Percentiles rank a stretch among this genome's conserved stretches.
phyloP scores from a whole-genome alignment of 345 rosid genomes.

The Brassica carinata region DNA sequence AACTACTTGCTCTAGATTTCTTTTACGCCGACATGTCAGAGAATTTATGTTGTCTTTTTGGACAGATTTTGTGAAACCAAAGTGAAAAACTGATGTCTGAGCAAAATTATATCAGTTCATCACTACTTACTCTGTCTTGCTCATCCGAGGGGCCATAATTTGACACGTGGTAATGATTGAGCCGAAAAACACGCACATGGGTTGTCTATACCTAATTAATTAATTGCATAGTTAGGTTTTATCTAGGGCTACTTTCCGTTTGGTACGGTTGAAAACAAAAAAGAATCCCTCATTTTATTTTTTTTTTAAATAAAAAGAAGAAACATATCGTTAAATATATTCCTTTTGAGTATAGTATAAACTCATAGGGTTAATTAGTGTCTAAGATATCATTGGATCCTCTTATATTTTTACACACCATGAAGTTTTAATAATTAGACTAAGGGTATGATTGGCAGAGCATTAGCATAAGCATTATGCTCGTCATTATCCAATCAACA shows the following conservation, averaged over 20 bases:
- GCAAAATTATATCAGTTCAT: background rate
- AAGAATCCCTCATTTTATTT: too few relatives aligned
- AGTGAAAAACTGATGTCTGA: background rate
- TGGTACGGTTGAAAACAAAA: background rate
- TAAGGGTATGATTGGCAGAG: too few relatives aligned
- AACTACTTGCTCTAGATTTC: background rate
- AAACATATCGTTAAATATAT: background rate
- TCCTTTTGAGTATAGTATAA: too few relatives aligned
- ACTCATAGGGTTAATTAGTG: too few relatives aligned
- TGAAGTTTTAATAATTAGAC: background rate
- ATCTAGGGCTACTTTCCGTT: background rate
- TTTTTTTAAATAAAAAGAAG: background rate
- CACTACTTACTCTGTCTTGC: background rate
- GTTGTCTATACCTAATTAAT: background rate
- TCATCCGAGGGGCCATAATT: background rate
- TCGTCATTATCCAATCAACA: too few relatives aligned
- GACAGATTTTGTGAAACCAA: background rate
- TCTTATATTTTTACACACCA: background rate
- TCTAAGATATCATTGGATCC: background rate
- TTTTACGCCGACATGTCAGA: background rate
- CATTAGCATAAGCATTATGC: too few relatives aligned
- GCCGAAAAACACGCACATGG: background rate
- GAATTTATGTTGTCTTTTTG: background rate
- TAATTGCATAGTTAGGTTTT: background rate
- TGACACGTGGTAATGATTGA: background rate